Conservation (phyloP, 169 alveolate species). For the Gregarina niphandrodes region DNA sequence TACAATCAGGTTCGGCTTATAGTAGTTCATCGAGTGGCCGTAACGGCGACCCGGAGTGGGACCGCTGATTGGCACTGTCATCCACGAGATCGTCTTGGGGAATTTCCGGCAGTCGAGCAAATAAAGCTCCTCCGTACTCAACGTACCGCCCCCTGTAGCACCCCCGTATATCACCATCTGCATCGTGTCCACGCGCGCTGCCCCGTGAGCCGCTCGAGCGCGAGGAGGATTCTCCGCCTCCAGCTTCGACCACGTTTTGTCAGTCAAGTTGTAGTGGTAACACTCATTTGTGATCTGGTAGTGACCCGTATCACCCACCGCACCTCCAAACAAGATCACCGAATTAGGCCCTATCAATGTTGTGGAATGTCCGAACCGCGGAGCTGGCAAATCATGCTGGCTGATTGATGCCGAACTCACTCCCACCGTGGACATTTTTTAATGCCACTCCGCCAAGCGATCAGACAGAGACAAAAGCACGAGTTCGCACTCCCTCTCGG, state of each 20-base stretch:
- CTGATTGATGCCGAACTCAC: too few species aligned
- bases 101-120: slow-evolving; percentile 76
- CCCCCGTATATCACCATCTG: slow-evolving; percentile 92
- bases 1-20: slow-evolving; percentile 77
- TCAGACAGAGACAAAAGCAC: too few species aligned
- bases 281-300: neutral
- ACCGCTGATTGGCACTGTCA: slow-evolving; percentile 83
- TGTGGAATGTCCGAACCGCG: slow-evolving; percentile 90
- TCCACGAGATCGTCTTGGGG: slow-evolving; percentile 74
- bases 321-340: slow-evolving; percentile 75
- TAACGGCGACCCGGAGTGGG: slow-evolving; percentile 95
- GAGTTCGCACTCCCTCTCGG: too few species aligned
- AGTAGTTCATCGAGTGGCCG: slow-evolving; percentile 87
- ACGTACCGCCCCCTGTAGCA: slow-evolving; percentile 95
- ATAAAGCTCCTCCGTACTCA: slow-evolving; percentile 81
- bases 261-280: neutral
- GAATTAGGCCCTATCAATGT: slow-evolving; percentile 63
- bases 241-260: slow-evolving; percentile 1
- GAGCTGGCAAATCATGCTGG: slow-evolving; percentile 75
- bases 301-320: slow-evolving; percentile 54
- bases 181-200: slow-evolving; percentile 78
- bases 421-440: too few species aligned
- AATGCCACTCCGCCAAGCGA: too few species aligned
- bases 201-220: slow-evolving; percentile 99
- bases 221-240: neutral